Evolutionary conservation across 345 rosid species (phyloP).

Genomic region (Eucalyptus albens): DNA sequence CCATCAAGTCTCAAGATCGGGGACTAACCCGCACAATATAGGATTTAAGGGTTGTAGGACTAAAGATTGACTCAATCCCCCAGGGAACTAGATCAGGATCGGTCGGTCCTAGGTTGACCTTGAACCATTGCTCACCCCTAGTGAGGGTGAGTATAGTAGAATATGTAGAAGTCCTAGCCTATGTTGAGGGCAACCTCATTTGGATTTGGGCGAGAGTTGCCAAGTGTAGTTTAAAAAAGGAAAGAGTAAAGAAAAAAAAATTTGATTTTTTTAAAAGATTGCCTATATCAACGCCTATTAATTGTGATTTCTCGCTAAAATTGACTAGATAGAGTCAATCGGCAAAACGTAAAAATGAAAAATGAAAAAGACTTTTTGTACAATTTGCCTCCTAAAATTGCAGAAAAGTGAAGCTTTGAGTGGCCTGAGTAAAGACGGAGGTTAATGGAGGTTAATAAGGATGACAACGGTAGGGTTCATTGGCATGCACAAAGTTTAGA

Average conservation of each 20-base stretch:
- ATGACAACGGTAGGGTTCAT: neutral
- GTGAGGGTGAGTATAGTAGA: neutral
- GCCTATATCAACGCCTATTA: fast-evolving
- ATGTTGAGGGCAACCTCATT: neutral
- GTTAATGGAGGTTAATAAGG: neutral
- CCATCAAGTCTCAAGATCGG: fast-evolving
- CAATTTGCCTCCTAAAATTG: neutral
- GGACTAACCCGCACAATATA: fast-evolving
- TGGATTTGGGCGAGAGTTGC: too few relatives aligned
- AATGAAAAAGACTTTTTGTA: too few relatives aligned
- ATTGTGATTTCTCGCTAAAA: fast-evolving
- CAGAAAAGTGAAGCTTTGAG: neutral
- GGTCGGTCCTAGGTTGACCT: fast-evolving
- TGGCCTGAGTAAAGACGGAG: neutral
- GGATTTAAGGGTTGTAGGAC: too few relatives aligned
- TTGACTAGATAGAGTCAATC: fast-evolving
- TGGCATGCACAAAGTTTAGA: neutral
- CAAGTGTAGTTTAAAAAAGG: too few relatives aligned
- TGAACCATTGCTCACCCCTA: too few relatives aligned
- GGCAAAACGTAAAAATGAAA: fast-evolving
- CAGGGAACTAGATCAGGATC: fast-evolving
- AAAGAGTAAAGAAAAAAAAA: too few relatives aligned
- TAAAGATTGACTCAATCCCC: fast-evolving
- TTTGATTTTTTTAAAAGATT: too few relatives aligned
- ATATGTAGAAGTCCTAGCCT: neutral